Base-by-base conservation (phyloP, 2,329 filamentous ascomycete genomes). In the Scytalidium lignicola region DNA sequence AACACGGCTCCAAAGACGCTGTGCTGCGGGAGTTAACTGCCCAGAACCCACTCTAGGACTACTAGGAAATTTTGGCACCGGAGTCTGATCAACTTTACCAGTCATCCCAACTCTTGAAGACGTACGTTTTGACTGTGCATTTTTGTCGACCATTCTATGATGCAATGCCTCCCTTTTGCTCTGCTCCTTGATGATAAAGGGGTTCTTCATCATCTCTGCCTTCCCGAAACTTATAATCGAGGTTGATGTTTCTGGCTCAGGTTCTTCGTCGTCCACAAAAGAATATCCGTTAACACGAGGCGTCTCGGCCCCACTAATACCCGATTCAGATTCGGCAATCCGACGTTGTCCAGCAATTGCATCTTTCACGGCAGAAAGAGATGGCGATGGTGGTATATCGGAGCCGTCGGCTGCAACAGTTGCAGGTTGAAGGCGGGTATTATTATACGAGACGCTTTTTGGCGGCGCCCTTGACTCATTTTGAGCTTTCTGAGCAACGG, bases 221-320 rank as follows among this genome's bases (percentile, higher is more conserved):
- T 77, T 71, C 1, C 82, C 78, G 7, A 87, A 70, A 47, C 83
- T 69, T 60, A 86, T 74, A 53, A 71, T 55, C n/a, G 73, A 68
- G 42, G 64, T 53, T n/a, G 62, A 70, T 8, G 67, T 58, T 45
- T 74, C 74, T 46, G 74, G 61, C 15, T 75, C 75, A 0, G 80
- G 78, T 39, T 86, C 87, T 37, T 37, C 32, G 49, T 95, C 90
- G 58, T 96, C 90, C 29, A 99, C 91, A 67, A 96, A 97, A 0
- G 90, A 81, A 65, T 96, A 99, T 1, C 93, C 93, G 55, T 95
- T 95, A 0, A 97, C 88, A 2, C 89, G 79, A 0, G 92, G 93
- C 0, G 92, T 97, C 66, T 95, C 90, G 1, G 74, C 74, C 52
- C 74, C 79, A 2, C 75, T 75, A 9, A 72, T 65, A 3, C 67